Conservation (phyloP, 441 rosid species). For the Syzygium malaccense region DNA sequence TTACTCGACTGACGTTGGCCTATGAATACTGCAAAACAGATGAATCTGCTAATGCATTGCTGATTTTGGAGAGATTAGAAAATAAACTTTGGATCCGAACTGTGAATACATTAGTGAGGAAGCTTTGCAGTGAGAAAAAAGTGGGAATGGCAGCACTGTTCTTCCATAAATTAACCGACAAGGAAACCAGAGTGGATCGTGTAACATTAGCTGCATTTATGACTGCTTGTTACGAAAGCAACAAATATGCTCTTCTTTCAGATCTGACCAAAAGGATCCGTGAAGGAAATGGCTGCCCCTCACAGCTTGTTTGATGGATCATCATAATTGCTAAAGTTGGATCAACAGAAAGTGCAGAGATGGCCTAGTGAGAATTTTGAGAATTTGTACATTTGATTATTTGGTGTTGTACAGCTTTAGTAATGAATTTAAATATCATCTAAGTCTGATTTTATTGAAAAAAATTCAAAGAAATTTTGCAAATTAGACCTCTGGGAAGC, state of each 20-base stretch:
- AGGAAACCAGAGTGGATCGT: slow-evolving; percentile 47
- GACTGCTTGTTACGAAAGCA: slow-evolving; percentile 70
- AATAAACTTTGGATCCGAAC: slow-evolving; percentile 76
- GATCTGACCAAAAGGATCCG: slow-evolving; percentile 56
- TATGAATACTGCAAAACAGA: slow-evolving; percentile 71
- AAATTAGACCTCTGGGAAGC: not conserved
- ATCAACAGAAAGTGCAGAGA: not conserved
- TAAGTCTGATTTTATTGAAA: not conserved
- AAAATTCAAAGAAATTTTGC: not conserved
- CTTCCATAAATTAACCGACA: slow-evolving; percentile 57
- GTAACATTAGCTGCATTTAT: slow-evolving; percentile 66
- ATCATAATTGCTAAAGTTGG: not conserved
- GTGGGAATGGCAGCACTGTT: slow-evolving; percentile 80
- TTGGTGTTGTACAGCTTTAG: not conserved
- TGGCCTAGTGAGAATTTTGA: not conserved
- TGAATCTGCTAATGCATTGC: slow-evolving; percentile 76
- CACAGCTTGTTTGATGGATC: not conserved
- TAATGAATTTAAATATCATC: not conserved
- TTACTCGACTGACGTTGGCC: slow-evolving; percentile 69
- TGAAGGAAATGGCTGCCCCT: slow-evolving; percentile 39
- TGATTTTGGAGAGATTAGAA: slow-evolving; percentile 65
- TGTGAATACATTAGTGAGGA: slow-evolving; percentile 66
- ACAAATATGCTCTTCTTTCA: slow-evolving; percentile 61
- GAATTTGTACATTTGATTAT: not conserved
- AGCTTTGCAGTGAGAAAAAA: slow-evolving; percentile 76